Base-by-base conservation (phyloP, 768 basidiomycete species). In the Mycena epipterygia region DNA sequence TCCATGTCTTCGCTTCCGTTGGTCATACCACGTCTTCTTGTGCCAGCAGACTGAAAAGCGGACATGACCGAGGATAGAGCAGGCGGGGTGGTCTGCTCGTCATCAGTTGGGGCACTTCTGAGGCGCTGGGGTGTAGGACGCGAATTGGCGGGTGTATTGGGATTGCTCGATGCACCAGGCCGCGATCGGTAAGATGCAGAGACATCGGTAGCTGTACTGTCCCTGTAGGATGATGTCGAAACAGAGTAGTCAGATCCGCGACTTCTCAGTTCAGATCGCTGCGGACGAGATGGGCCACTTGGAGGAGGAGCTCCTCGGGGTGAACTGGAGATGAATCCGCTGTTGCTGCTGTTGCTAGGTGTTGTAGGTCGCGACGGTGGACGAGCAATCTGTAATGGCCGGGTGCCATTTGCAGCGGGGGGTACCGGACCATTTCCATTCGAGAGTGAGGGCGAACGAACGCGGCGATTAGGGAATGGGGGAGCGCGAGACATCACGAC, bases 11-110 rank as follows among this genome's bases (percentile, higher is more conserved):
- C 85, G 56, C 82, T 84, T 87, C 85, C 17, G 85, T 60, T 52
- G 44, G 48, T 83, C 78, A 85, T 85, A 17, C 84, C 86, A 42
- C 89, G 89, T 71, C 85, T 84, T 39, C 90, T 84, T n/a, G 84
- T 82, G 49, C 89, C 90, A 5, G 90, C 89, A 59, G 87, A 86
- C 76, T 90, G 89, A 78, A 95, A 95, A 27, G 93, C 92, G 64
- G 91, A 88, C 76, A 94, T 81, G 17, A 87, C 92, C 55, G 85
- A 84, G 19, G 82, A 82, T 41, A 93, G 77, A 17, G 88, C 82
- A 3, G 86, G 83, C 30, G 89, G 87, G 1, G 85, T 84, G 8
- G 84, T 80, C 55, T 77, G 67, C 61, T 79, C 79, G 25, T 79
- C 82, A 62, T 81, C 79, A 44, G 82, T 80, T 27, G 75, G 73